Base-by-base conservation (phyloP, 176 grass and related monocot species). In the Eremochloa ophiuroides region DNA sequence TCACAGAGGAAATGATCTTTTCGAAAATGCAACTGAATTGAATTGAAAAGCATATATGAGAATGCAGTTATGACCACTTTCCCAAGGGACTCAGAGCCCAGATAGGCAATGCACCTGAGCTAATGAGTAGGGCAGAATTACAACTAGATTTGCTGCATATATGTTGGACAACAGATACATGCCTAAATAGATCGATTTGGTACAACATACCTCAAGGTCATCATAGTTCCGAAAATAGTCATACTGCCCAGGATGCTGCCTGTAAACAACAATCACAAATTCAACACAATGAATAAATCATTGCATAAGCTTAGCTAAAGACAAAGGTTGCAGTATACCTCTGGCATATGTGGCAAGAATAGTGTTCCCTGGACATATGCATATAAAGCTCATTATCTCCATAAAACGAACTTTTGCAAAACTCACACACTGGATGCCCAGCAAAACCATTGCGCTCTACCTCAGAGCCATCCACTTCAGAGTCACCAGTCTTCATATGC, bases 1-100 rank as follows among this genome's bases (percentile, higher is more conserved):
- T 95, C 96, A 80, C 93, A 99, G 6, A 99, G 91, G 74, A 99
- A 91, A 90, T 99, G 96, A 29, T 93, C 96, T 85, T 88, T 86
- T 34, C 91, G 90, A 71, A 99, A 99, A 93, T 99, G 96, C 66
- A 90, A 46, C 93, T 95, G 71, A 59, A 62, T 35, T 38, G 18
- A 73, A 88, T 86, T 77, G 64, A 65, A 50, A 47, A 87, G 59
- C 25, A 73, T 31, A 47, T 20, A 65, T 83, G 33, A 83, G 22
- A 69, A 61, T 41, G 23, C 30, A 51, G n/a, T 51, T 33, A 71
- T 28, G 96, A 46, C 43, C 69, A 71, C 40, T 71, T 71, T 29
- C 68, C 38, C 1, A 70, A 35, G 34, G 34, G 34, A 4, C 34
- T 35, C 34, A 5, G 34, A 35, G 34, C 34, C 34, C 34, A 35